Percentiles rank a stretch among this genome's conserved stretches.
These are phyloP conservation scores for Daldinia loculata DNA, from an alignment of 495 filamentous ascomycete species.

Conservation along the genomic window DNA sequence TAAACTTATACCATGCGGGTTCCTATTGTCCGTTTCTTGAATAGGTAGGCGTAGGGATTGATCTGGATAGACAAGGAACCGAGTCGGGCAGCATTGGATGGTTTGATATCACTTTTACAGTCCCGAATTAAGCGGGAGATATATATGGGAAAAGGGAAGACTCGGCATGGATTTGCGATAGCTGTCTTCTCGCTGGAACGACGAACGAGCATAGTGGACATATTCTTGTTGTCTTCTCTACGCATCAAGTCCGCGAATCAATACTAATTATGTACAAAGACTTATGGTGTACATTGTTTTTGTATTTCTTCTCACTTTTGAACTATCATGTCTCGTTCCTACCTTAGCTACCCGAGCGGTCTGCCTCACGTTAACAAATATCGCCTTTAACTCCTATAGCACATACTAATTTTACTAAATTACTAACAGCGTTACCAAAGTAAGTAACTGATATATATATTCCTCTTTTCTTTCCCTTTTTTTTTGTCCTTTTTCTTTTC, in stretches of 20 bases:
- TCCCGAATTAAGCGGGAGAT: slow-evolving; percentile 4
- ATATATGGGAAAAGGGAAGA: slow-evolving; percentile 17
- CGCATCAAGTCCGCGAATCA: slow-evolving; percentile 16
- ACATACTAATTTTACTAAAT: background rate
- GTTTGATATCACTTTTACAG: slow-evolving; percentile 34
- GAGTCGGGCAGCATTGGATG: slow-evolving; percentile 31
- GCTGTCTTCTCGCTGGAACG: slow-evolving; percentile 33
- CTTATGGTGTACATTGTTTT: background rate
- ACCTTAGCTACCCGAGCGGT: background rate
- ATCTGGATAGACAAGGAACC: slow-evolving; percentile 38
- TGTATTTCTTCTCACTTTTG: background rate
- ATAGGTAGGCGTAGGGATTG: slow-evolving; percentile 28
- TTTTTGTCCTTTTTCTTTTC: too few relatives aligned
- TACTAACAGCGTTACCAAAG: background rate
- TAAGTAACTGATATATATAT: background rate
- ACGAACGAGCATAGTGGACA: slow-evolving; percentile 13
- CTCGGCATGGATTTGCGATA: slow-evolving; percentile 6
- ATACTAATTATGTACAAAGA: slow-evolving; percentile 26
- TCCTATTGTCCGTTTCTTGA: slow-evolving; percentile 35
- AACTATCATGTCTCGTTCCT: background rate
- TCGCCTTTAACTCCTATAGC: background rate
- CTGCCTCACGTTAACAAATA: background rate
- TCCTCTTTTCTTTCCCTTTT: background rate
- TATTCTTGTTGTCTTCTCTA: slow-evolving; percentile 17
- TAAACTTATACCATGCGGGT: slow-evolving; percentile 27